Percentiles rank a stretch among this genome's conserved stretches.
Evolutionary conservation across 2,329 filamentous ascomycete species (phyloP).

Genomic region (Pseudomassariella vexata): DNA sequence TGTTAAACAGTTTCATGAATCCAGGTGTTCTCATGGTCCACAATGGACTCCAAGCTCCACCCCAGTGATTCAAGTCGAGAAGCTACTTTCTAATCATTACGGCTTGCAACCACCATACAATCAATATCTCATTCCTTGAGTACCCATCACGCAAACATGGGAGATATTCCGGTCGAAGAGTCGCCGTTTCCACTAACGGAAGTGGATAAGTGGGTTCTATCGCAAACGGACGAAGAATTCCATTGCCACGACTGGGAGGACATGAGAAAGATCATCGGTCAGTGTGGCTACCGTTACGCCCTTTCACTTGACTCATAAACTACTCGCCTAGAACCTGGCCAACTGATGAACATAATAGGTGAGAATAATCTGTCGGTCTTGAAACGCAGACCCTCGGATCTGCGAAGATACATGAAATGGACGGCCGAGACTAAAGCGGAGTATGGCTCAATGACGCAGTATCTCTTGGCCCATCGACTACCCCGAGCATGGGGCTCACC

Average conservation of each 20-base stretch:
- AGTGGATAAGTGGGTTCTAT: slow-evolving; percentile 51
- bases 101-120: too few relatives aligned
- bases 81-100: too few relatives aligned
- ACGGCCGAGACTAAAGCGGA: slow-evolving; percentile 61
- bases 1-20: too few relatives aligned
- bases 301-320: too few relatives aligned
- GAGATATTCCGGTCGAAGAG: slow-evolving; percentile 31
- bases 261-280: slow-evolving; percentile 62
- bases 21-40: too few relatives aligned
- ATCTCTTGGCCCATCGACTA: slow-evolving; percentile 68
- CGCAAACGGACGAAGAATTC: slow-evolving; percentile 65
- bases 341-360: slow-evolving; percentile 10
- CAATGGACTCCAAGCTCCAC: too few relatives aligned
- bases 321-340: too few relatives aligned
- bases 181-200: slow-evolving; percentile 55
- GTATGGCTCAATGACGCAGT: slow-evolving; percentile 77
- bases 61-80: too few relatives aligned
- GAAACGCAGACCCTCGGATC: slow-evolving; percentile 73
- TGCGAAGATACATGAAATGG: slow-evolving; percentile 75
- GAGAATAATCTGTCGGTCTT: slow-evolving; percentile 64
- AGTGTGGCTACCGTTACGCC: slow-evolving; percentile 18
- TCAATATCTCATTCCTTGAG: too few relatives aligned
- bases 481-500: slow-evolving; percentile 58
- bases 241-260: slow-evolving; percentile 67
- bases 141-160: too few relatives aligned